phyloP scores from a whole-genome alignment of 805 yeast species.

The Saccharomycopsis sp. region DNA sequence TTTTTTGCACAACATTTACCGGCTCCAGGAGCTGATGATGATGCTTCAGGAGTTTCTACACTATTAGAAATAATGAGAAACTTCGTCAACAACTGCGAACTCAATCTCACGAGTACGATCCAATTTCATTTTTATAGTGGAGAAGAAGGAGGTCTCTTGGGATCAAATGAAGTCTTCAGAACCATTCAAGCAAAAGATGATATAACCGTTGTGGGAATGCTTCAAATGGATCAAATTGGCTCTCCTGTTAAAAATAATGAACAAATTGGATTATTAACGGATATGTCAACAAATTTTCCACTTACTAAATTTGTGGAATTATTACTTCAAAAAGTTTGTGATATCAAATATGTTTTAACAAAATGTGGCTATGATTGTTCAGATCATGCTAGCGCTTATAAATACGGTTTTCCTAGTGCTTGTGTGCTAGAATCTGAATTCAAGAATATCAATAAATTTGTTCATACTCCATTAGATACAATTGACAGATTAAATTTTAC shows the following conservation, averaged over 20 bases:
- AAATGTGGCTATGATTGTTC: conserved; percentile 88
- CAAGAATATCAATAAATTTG: conserved; percentile 50
- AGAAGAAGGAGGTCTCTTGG: conserved; percentile 86
- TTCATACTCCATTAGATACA: conserved; percentile 74
- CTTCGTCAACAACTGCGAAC: background rate
- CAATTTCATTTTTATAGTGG: conserved; percentile 95
- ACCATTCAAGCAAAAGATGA: conserved; percentile 33
- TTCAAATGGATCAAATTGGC: conserved; percentile 95
- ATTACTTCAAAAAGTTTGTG: conserved; percentile 50
- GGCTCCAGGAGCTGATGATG: conserved; percentile 95
- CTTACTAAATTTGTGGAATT: conserved; percentile 53
- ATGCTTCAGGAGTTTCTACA: conserved; percentile 82
- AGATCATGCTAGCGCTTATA: conserved; percentile 81
- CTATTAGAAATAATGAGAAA: conserved; percentile 43
- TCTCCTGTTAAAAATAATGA: conserved; percentile 31
- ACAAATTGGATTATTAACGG: background rate
- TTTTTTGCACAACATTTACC: conserved; percentile 56
- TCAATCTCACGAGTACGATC: conserved; percentile 50
- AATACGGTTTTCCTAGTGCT: conserved; percentile 75
- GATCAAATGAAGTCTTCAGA: conserved; percentile 70
- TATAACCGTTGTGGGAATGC: conserved; percentile 61
- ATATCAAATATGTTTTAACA: conserved; percentile 56
- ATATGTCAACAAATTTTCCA: conserved; percentile 14
- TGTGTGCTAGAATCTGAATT: conserved; percentile 74
- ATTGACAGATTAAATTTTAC: conserved; percentile 67